Evolutionary conservation across 1,284 basidiomycete genomes (phyloP), one percentile per base, ranked within the genome.

Genomic region (Phylloboletellus chloephorus): DNA sequence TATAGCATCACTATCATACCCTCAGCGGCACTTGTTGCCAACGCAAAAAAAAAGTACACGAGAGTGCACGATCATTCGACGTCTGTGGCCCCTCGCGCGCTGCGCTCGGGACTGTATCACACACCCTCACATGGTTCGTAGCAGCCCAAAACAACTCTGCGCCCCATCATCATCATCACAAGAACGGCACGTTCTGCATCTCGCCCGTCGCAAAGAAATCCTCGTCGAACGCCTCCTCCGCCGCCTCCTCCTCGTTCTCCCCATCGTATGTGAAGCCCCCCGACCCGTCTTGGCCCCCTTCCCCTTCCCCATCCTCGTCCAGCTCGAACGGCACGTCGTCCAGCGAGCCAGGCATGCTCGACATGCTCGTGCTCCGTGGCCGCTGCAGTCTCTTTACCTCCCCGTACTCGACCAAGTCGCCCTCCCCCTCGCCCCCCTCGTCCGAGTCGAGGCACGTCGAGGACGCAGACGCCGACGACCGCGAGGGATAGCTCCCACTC

Each of bases 281-380:
- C 8, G 51, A 60, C 20, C 50, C 56, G 2, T 54, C 60, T 60
- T 61, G 5, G 54, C 59, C 24, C 50, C 54, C 9, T 54, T 57
- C 7, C 54, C 58, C 3, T 64, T 20, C 65, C 19, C 65, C 65
- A n/a, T 67, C 68, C 10, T 73, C 72, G 25, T 76, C 71, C 43
- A 73, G 60, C n/a, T 67, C 76, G 49, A 76, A 78, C 41, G 74
- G 70, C 57, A 73, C 64, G 36, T 78, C 67, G 22, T 67, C 77
- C 44, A 90, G 55, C 43, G 85, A 76, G 19, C 89, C 89, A 10
- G 89, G 89, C 85, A 92, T 91, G 52, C 84, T 89, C 24, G 77
- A 75, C 63, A 82, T 72, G 50, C 82, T 83, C 54, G 74, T 70
- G 41, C 75, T 69, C 50, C 80, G 66, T 35, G 58, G 51, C 42